Evolutionary conservation across 2,329 filamentous ascomycete genomes (phyloP), one percentile per base, ranked within the genome.

Genomic region (Claviceps spartinae): DNA sequence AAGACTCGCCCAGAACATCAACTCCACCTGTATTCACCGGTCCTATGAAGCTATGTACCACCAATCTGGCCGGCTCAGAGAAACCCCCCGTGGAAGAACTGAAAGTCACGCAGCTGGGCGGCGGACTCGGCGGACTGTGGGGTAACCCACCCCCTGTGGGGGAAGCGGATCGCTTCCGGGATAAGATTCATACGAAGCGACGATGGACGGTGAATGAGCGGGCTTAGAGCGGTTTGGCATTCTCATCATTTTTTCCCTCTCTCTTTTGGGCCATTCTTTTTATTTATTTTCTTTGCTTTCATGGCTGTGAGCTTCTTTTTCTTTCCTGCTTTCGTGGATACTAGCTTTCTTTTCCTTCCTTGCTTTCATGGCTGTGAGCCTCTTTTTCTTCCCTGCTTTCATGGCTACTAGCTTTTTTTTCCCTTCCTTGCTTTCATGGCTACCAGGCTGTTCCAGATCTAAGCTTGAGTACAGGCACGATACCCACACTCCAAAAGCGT

Each of bases 131-230:
- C 54, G 75, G 75, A 18, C 67, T 70, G 2, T 75, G 71, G 73
- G 70, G 70, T 4, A 58, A 68, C 9, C 71, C 72, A 3, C 63
- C 65, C 49, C 69, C 73, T 20, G 66, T 70, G 14, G 71, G 67
- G 7, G 68, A 73, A 43, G 71, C 69, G 0, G 75, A 78, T 50
- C 66, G 65, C 34, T 63, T 69, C 34, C 66, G 72, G 6, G 76
- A 79, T 52, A 53, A 69, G 52, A 70, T 67, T 37, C 65, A 69
- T 20, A 65, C 69, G 1, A 80, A 79, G 63, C 64, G 77, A 49
- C 68, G 77, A 24, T 81, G 77, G 77, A 78, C 76, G 22, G 71
- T 79, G 4, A 78, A 71, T 46, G 76, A 80, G 58, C 69, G 65
- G 52, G 60, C 58, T 47, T 62, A 54, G 54, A 26, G 24, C n/a